Evolutionary conservation across 305 asterid genomes (phyloP).

Genomic region (Rubia peregrina): DNA sequence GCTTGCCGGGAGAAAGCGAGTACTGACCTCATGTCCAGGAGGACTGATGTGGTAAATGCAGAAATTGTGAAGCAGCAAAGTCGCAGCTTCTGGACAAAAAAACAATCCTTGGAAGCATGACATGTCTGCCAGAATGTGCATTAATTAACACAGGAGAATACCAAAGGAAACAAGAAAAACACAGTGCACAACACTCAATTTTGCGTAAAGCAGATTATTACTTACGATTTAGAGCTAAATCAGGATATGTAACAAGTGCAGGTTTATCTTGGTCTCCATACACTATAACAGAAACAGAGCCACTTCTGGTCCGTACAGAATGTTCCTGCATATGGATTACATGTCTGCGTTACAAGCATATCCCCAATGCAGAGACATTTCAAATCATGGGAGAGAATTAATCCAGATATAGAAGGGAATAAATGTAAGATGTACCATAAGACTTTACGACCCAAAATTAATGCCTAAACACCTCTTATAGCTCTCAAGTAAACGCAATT

Average conservation of each 20-base stretch:
- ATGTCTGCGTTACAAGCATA: neutral
- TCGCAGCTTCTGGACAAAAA: constrained; percentile 88
- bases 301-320: constrained; percentile 44
- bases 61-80: constrained; percentile 71
- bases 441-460: neutral
- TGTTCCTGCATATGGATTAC: constrained; percentile 48
- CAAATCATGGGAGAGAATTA: neutral
- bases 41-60: constrained; percentile 81
- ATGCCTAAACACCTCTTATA: constrained; percentile 11
- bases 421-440: constrained; percentile 8
- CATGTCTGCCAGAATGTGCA: constrained; percentile 41
- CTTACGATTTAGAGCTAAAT: constrained; percentile 77
- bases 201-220: constrained; percentile 18
- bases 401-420: neutral
- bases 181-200: neutral
- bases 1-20: constrained; percentile 10
- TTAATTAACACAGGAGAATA: constrained; percentile 1
- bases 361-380: neutral
- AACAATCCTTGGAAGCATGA: constrained; percentile 81
- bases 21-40: constrained; percentile 85
- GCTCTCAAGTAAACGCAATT: constrained; percentile 17
- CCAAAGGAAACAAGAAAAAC: neutral
- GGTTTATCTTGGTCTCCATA: constrained; percentile 80
- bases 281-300: constrained; percentile 73
- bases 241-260: constrained; percentile 74